phyloP scores from a whole-genome alignment of 768 basidiomycete genomes.

The Fomitopsis pulvina region DNA sequence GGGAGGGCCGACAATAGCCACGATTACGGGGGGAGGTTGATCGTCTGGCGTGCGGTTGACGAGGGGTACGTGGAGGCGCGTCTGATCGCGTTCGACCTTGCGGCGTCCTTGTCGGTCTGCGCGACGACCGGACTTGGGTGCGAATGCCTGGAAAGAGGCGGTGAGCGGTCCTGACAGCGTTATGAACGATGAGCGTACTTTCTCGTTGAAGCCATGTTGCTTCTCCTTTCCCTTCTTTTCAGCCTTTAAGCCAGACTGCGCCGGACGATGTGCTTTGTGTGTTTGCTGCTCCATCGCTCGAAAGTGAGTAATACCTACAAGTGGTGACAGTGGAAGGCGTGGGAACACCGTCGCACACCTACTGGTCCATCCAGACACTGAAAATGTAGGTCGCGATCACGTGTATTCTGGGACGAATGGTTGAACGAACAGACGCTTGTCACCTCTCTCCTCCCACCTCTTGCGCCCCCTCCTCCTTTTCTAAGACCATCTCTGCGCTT shows the following conservation, averaged over 20 bases:
- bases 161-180: not conserved
- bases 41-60: conserved; percentile 92
- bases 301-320: not conserved
- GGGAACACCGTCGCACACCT: too few relatives aligned
- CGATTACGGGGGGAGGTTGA: conserved; percentile 86
- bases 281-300: conserved; percentile 59
- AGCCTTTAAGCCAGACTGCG: conserved; percentile 64
- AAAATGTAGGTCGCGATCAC: conserved; percentile 10
- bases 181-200: conserved; percentile 39
- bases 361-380: too few relatives aligned
- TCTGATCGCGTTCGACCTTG: conserved; percentile 90
- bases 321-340: too few relatives aligned
- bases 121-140: conserved; percentile 81
- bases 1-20: conserved; percentile 93
- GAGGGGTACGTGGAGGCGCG: conserved; percentile 90
- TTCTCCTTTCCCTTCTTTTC: conserved; percentile 76
- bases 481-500: not conserved
- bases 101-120: conserved; percentile 88
- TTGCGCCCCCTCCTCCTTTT: not conserved
- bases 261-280: conserved; percentile 78
- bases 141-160: conserved; percentile 64
- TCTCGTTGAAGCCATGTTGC: conserved; percentile 82
- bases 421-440: conserved; percentile 11
- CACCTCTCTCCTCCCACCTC: not conserved
- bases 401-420: conserved; percentile 14